Evolutionary conservation across 116 monocot species (phyloP), one percentile per base, ranked within the genome.

Genomic region (Trichopus zeylanicus): DNA sequence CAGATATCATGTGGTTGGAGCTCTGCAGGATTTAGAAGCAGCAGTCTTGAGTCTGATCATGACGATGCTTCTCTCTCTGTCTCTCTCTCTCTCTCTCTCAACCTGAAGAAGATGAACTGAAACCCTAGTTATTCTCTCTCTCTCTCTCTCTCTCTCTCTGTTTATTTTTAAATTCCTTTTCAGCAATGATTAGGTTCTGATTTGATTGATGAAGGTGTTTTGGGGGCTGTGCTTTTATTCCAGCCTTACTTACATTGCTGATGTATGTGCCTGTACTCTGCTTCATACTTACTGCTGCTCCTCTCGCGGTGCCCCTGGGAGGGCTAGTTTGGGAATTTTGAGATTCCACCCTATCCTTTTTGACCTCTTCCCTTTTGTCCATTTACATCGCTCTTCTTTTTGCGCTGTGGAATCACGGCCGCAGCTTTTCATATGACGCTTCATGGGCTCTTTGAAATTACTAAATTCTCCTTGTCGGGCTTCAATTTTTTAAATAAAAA

Each of bases 181-280:
- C 55, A 27, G 66, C 56, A 51, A 67, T 58, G 57, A 67, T 67
- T 59, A 49, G 32, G 48, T 7, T 42, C 32, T 46, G 66, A 56
- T 56, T 66, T 42, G 56, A 58, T 31, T 9, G 57, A 67, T 62
- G 51, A 33, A n/a, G 62, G 18, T 30, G 51, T 19, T 25, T 53
- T 53, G 53, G 53, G 53, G 18, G 28, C 27, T 18, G 53, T 53
- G 53, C 10, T 5, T 33, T 4, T 42, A 27, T 9, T 27, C 53
- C 53, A 12, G 12, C 3, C 46, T n/a, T n/a, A n/a, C 46, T 46
- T 18, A 3, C 12, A 18, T 7, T 46, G 16, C 3, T 18, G 6
- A 3, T 11, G 7, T 7, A 46, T 46, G 46, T 18, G 15, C 37
- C 8, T 37, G 15, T 37, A 37, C 1, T 1, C 37, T 37, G 8